These are phyloP conservation scores for Dicorynia guianensis DNA, from an alignment of 306 rosid species.

Conservation along the genomic window DNA sequence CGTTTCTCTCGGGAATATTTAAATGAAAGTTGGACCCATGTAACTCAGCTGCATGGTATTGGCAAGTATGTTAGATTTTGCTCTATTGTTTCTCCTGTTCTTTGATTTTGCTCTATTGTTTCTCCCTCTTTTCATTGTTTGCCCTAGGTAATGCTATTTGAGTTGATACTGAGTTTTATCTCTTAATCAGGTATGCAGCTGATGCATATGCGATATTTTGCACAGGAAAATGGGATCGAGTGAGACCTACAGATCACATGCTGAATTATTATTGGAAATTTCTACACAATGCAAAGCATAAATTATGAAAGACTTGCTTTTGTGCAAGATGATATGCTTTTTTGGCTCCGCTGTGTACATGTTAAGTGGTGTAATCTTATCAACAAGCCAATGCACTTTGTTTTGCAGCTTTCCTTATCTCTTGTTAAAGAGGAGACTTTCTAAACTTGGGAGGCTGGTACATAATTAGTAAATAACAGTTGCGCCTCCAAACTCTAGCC, in stretches of 20 bases:
- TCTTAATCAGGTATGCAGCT: constrained; percentile 62
- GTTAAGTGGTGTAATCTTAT: too few species aligned
- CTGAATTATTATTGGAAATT: constrained; percentile 62
- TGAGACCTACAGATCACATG: constrained; percentile 54
- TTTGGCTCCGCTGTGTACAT: too few species aligned
- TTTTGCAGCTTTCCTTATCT: too few species aligned
- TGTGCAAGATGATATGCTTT: not conserved
- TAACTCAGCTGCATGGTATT: constrained; percentile 75
- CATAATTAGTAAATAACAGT: too few species aligned
- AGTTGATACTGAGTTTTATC: not conserved
- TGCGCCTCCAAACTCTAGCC: too few species aligned
- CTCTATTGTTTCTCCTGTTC: not conserved
- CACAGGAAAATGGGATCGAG: constrained; percentile 61
- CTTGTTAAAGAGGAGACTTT: too few species aligned
- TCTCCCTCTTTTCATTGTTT: not conserved
- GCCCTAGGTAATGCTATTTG: not conserved
- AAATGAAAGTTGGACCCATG: constrained; percentile 69
- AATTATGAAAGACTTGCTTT: not conserved
- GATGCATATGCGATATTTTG: constrained; percentile 74
- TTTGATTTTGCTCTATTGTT: too few species aligned
- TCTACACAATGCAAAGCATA: constrained; percentile 28
- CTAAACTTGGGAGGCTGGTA: too few species aligned
- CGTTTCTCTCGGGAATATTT: constrained; percentile 69
- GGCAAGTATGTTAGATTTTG: constrained; percentile 61
- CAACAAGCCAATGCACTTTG: too few species aligned